Percentiles rank a stretch among this genome's conserved stretches.
These are phyloP conservation scores for Staphylotrichum tortipilum DNA, from an alignment of 495 filamentous ascomycete species.

Conservation along the genomic window DNA sequence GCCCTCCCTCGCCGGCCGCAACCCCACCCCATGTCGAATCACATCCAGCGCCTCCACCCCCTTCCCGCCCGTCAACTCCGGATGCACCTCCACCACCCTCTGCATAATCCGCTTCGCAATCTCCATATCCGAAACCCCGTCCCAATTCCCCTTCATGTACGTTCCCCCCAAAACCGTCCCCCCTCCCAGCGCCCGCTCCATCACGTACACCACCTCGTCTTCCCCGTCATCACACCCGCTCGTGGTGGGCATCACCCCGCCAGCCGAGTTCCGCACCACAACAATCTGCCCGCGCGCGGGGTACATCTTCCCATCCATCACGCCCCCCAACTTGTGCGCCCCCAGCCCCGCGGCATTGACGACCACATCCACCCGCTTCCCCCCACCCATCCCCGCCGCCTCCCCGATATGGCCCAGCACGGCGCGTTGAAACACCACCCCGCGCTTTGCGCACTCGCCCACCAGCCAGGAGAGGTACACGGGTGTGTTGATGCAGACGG, in stretches of 20 bases:
- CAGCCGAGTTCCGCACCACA: slow-evolving; percentile 73
- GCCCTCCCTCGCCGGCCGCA: slow-evolving; percentile 66
- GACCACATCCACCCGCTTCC: slow-evolving; percentile 58
- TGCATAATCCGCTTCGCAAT: slow-evolving; percentile 84
- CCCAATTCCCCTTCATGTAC: slow-evolving; percentile 78
- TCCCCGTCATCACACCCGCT: slow-evolving; percentile 75
- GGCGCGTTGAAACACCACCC: slow-evolving; percentile 54
- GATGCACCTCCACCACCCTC: slow-evolving; percentile 61
- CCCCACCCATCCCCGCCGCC: slow-evolving; percentile 54
- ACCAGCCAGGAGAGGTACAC: slow-evolving; percentile 81
- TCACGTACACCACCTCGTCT: slow-evolving; percentile 79
- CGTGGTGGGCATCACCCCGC: slow-evolving; percentile 57
- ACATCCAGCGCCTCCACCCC: slow-evolving; percentile 73
- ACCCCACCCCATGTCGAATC: slow-evolving; percentile 81
- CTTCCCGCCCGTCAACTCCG: slow-evolving; percentile 63
- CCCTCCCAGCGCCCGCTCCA: slow-evolving; percentile 75
- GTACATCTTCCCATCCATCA: slow-evolving; percentile 63
- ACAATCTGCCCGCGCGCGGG: slow-evolving; percentile 85
- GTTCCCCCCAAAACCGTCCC: slow-evolving; percentile 81
- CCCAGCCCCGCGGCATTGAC: slow-evolving; percentile 84
- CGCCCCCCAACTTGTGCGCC: slow-evolving; percentile 68
- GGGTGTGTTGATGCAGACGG: slow-evolving; percentile 84
- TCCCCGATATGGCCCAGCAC: slow-evolving; percentile 61
- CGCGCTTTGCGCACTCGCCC: slow-evolving; percentile 62
- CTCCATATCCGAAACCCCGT: slow-evolving; percentile 71